phyloP scores from a whole-genome alignment of 2,329 filamentous ascomycete genomes.

The Helotiales sp. region DNA sequence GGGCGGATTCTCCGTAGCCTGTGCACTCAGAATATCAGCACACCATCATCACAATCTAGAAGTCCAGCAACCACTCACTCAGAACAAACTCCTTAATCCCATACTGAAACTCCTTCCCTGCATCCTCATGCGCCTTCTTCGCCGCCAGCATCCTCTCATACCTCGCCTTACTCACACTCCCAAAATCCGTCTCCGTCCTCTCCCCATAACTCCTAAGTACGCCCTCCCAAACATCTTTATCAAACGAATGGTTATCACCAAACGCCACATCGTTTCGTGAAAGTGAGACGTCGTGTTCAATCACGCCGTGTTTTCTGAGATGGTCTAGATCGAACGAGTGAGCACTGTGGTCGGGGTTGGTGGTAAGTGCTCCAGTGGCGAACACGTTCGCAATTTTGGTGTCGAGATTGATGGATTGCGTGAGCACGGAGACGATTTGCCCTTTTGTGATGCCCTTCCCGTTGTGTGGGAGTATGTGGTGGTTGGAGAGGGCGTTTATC shows the following conservation, averaged over 20 bases:
- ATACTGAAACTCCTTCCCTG: conserved; percentile 26
- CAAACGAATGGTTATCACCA: conserved; percentile 28
- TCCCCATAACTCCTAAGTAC: conserved; percentile 21
- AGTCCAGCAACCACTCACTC: not conserved
- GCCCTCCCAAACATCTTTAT: conserved; percentile 20
- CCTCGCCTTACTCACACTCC: conserved; percentile 25
- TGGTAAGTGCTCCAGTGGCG: conserved; percentile 23
- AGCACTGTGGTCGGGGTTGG: conserved; percentile 20
- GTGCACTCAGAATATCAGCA: not conserved
- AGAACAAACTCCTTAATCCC: conserved; percentile 31
- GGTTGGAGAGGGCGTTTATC: conserved; percentile 33
- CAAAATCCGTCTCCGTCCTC: conserved; percentile 23
- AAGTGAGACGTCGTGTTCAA: conserved; percentile 32
- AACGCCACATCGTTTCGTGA: conserved; percentile 24
- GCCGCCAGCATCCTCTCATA: conserved; percentile 20
- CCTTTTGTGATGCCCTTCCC: conserved; percentile 27
- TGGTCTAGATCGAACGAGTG: conserved; percentile 27
- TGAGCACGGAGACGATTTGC: conserved; percentile 23
- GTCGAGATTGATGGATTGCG: conserved; percentile 25
- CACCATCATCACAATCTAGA: too few species aligned
- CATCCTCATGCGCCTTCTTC: conserved; percentile 27
- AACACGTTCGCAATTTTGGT: conserved; percentile 28
- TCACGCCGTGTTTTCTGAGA: conserved; percentile 28
- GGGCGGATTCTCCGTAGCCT: conserved; percentile 29
- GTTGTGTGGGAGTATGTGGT: conserved; percentile 29